These are phyloP conservation scores for Pezicula neosporulosa DNA, from an alignment of 2,329 filamentous ascomycete genomes.

Conservation along the genomic window DNA sequence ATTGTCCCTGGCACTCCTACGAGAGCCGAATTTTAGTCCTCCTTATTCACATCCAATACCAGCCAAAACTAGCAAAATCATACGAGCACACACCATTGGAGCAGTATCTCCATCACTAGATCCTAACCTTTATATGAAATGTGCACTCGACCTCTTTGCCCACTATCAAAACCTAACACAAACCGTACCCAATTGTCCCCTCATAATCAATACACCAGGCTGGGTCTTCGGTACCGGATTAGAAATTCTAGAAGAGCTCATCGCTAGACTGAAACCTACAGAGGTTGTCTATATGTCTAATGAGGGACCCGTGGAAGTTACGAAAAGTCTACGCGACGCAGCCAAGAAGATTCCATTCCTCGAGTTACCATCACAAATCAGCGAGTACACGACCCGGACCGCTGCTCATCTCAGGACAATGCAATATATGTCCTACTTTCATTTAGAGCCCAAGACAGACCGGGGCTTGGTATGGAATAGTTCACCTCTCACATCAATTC, in stretches of 20 bases:
- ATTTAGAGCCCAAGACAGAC: slow-evolving; percentile 35
- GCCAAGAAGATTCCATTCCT: slow-evolving; percentile 39
- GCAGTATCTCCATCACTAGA: slow-evolving; percentile 63
- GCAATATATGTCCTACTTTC: slow-evolving; percentile 81
- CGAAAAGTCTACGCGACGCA: slow-evolving; percentile 45
- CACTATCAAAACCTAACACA: slow-evolving; percentile 46
- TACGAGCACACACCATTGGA: slow-evolving; percentile 65
- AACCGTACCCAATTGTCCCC: slow-evolving; percentile 41
- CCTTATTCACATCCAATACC: slow-evolving; percentile 60
- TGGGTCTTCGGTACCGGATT: slow-evolving; percentile 72
- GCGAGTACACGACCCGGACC: slow-evolving; percentile 54
- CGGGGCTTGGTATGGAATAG: slow-evolving; percentile 37
- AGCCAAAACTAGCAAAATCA: slow-evolving; percentile 29
- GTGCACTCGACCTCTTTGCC: slow-evolving; percentile 58
- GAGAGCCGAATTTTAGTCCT: slow-evolving; percentile 59
- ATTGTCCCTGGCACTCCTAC: slow-evolving; percentile 62
- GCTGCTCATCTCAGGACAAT: slow-evolving; percentile 66
- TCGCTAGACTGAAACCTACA: slow-evolving; percentile 49
- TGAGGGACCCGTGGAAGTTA: slow-evolving; percentile 54
- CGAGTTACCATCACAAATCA: slow-evolving; percentile 55
- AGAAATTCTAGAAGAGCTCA: slow-evolving; percentile 57
- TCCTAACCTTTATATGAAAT: slow-evolving; percentile 62
- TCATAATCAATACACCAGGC: slow-evolving; percentile 72
- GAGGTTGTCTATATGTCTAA: slow-evolving; percentile 68
- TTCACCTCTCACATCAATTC: slow-evolving; percentile 49